Evolutionary conservation across 495 filamentous ascomycete species (phyloP).

Genomic region (Amniculicola lignicola): DNA sequence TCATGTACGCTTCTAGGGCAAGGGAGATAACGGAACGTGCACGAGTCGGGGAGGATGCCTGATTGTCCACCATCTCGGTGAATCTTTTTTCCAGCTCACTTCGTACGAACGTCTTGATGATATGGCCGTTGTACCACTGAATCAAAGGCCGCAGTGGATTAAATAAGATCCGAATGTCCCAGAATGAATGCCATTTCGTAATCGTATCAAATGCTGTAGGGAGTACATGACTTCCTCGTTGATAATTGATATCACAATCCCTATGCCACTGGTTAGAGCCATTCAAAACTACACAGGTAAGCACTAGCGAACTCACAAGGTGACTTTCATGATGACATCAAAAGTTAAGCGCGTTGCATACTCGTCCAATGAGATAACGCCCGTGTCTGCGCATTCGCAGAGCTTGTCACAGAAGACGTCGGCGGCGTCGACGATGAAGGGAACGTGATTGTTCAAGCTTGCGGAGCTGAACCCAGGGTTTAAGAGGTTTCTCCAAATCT

Average conservation of each 20-base stretch:
- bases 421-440: neutral
- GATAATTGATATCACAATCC: constrained; percentile 7
- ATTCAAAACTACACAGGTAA: too few species aligned
- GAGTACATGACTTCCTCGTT: constrained; percentile 3
- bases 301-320: neutral
- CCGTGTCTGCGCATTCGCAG: neutral
- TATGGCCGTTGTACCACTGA: constrained; percentile 3
- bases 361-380: neutral
- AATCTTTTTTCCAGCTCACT: constrained; percentile 15
- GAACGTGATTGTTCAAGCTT: neutral
- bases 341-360: neutral
- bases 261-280: neutral
- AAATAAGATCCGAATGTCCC: constrained; percentile 11
- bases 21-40: constrained; percentile 5
- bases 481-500: neutral
- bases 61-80: neutral
- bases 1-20: constrained; percentile 10
- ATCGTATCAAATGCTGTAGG: constrained; percentile 1
- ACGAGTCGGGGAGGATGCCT: neutral
- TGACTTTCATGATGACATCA: constrained; percentile 7
- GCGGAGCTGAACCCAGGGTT: constrained; percentile 14
- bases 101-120: constrained; percentile 3
- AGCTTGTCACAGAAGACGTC: neutral
- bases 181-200: constrained; percentile 15
- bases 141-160: constrained; percentile 10